Percentiles rank a stretch among this genome's conserved stretches.
Evolutionary conservation across 106 monocot species (phyloP).

Genomic region (Alisma plantagoaquatica): DNA sequence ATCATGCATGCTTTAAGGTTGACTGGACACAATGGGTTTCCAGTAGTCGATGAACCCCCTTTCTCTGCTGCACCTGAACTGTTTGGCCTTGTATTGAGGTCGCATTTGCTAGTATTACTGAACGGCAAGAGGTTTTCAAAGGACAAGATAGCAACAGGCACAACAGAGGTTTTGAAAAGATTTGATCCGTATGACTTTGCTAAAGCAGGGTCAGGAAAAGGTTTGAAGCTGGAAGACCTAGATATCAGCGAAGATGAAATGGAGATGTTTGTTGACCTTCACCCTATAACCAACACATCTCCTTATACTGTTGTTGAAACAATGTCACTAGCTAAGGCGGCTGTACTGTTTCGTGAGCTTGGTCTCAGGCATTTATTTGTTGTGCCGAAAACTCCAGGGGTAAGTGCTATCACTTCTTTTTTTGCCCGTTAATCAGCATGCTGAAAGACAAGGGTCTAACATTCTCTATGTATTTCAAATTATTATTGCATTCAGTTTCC

Average conservation of each 20-base stretch:
- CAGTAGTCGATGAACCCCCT: constrained; percentile 43
- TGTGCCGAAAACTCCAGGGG: constrained; percentile 60
- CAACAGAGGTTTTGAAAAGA: constrained; percentile 7
- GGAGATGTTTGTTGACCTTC: constrained; percentile 62
- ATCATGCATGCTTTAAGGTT: constrained; percentile 24
- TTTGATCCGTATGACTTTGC: constrained; percentile 51
- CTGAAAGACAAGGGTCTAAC: background rate
- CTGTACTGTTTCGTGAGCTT: constrained; percentile 44
- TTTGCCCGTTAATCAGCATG: background rate
- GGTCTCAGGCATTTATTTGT: constrained; percentile 57
- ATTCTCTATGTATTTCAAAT: background rate
- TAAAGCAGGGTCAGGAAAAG: constrained; percentile 53
- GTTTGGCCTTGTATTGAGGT: constrained; percentile 50
- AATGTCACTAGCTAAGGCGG: constrained; percentile 67
- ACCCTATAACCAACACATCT: constrained; percentile 46
- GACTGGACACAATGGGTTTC: constrained; percentile 51
- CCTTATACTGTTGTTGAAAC: constrained; percentile 56
- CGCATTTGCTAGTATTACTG: constrained; percentile 53
- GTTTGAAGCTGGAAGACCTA: constrained; percentile 33
- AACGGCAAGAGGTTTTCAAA: constrained; percentile 34
- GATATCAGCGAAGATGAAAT: constrained; percentile 38
- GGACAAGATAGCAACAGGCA: constrained; percentile 23
- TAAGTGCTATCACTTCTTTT: constrained; percentile 9
- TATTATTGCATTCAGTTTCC: background rate
- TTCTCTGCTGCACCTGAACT: constrained; percentile 30